Percentiles rank a stretch among this genome's conserved stretches.
phyloP scores from a whole-genome alignment of 2,329 filamentous ascomycete species.

The Verticillium dahliae region DNA sequence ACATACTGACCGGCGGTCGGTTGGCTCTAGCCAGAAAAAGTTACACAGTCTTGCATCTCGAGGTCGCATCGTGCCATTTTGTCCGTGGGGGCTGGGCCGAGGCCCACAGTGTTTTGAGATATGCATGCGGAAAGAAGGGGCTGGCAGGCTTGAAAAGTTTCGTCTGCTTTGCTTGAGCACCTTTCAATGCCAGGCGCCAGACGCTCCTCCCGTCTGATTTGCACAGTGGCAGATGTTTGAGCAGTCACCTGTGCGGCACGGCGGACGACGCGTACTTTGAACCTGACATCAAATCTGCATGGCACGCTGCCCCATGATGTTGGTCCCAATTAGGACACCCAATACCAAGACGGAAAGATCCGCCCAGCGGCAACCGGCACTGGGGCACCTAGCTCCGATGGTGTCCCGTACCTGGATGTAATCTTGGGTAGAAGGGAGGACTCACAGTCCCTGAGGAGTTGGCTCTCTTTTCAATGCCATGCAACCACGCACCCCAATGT shows the following conservation, averaged over 20 bases:
- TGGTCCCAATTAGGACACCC: conserved; percentile 42
- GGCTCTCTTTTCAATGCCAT: conserved; percentile 41
- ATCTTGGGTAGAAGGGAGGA: conserved; percentile 31
- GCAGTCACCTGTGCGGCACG: conserved; percentile 31
- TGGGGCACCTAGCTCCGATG: conserved; percentile 49
- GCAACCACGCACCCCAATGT: conserved; percentile 15
- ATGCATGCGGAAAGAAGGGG: conserved; percentile 25
- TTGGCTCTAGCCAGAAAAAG: conserved; percentile 21
- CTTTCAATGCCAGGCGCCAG: conserved; percentile 46
- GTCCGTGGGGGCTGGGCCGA: conserved; percentile 14
- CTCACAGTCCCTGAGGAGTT: conserved; percentile 54
- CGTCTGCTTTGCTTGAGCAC: conserved; percentile 61
- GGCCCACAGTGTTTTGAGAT: conserved; percentile 21
- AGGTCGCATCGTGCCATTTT: conserved; percentile 14
- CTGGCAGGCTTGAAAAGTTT: conserved; percentile 53
- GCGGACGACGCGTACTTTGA: conserved; percentile 50
- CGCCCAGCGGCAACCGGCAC: conserved; percentile 47
- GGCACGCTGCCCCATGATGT: conserved; percentile 36
- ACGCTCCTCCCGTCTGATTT: conserved; percentile 28
- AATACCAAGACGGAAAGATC: conserved; percentile 31
- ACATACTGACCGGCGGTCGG: conserved; percentile 7
- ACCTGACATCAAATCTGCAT: conserved; percentile 39
- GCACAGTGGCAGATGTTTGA: conserved; percentile 6
- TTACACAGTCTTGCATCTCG: conserved; percentile 16
- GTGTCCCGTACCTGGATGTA: conserved; percentile 44